Evolutionary conservation across 306 rosid genomes (phyloP).

Genomic region (Glycine soja): DNA sequence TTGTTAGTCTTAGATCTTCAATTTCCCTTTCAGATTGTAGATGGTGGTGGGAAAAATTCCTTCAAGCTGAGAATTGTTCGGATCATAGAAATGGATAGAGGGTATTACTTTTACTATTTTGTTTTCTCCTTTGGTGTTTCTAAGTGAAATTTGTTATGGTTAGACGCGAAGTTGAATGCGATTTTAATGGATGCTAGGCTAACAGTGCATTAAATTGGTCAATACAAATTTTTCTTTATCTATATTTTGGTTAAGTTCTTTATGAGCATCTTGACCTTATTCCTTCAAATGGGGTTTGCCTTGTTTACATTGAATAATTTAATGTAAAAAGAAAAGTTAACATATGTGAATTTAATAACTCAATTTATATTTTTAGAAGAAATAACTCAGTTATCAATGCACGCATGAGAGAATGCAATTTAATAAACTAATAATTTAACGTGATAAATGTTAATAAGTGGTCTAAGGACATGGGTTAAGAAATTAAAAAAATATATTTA

Average conservation of each 20-base stretch:
- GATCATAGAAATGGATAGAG: constrained; percentile 50
- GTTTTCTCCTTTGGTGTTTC: background rate
- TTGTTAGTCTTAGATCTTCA: constrained; percentile 24
- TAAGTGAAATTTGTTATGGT: constrained; percentile 48
- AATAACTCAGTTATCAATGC: background rate
- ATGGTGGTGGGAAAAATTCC: background rate
- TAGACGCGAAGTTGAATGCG: constrained; percentile 55
- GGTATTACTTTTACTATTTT: constrained; percentile 19
- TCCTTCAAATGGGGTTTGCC: background rate
- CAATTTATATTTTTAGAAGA: background rate
- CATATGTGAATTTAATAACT: too few relatives aligned
- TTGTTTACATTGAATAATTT: background rate
- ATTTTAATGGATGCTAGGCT: constrained; percentile 45
- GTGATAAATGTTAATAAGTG: too few relatives aligned
- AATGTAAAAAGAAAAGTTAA: background rate
- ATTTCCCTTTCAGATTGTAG: constrained; percentile 25
- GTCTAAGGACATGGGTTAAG: too few relatives aligned
- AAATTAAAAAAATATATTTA: too few relatives aligned
- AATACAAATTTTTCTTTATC: background rate
- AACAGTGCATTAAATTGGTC: constrained; percentile 6
- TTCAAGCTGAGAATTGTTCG: constrained; percentile 54
- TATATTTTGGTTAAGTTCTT: background rate
- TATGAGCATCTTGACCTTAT: background rate
- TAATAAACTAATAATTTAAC: background rate
- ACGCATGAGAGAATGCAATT: background rate